These are phyloP conservation scores for Echites panduratus DNA, from an alignment of 257 asterid species.

Conservation along the genomic window DNA sequence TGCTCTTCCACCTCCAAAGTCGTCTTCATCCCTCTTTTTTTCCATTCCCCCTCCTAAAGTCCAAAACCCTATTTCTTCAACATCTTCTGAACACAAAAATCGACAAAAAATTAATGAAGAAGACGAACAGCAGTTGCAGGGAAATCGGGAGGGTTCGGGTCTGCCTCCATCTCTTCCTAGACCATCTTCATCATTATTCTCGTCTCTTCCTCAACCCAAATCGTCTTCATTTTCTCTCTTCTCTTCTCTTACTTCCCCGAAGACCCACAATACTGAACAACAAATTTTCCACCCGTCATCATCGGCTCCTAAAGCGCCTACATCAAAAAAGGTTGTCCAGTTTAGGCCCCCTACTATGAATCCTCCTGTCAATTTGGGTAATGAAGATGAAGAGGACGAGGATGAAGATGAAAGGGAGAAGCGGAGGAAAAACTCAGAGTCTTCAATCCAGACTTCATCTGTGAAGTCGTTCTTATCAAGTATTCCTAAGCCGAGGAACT, in stretches of 20 bases:
- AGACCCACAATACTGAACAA: slow-evolving; percentile 14
- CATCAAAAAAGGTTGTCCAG: slow-evolving; percentile 58
- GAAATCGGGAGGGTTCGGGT: background rate
- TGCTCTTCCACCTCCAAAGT: slow-evolving; percentile 59
- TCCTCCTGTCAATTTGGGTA: slow-evolving; percentile 12
- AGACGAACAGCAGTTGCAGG: background rate
- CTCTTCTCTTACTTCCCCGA: slow-evolving; percentile 36
- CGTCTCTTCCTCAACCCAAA: slow-evolving; percentile 59
- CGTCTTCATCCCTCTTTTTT: slow-evolving; percentile 19
- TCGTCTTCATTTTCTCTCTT: slow-evolving; percentile 35
- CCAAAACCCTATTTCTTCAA: background rate
- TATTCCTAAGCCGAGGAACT: slow-evolving; percentile 77
- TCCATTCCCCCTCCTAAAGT: slow-evolving; percentile 13
- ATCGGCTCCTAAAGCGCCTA: slow-evolving; percentile 9
- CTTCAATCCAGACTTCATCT: slow-evolving; percentile 35
- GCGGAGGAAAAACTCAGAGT: slow-evolving; percentile 43
- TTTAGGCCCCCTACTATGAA: slow-evolving; percentile 76
- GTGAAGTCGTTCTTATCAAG: slow-evolving; percentile 47
- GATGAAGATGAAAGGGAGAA: slow-evolving; percentile 53
- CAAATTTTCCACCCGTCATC: slow-evolving; percentile 5
- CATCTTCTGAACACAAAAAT: background rate
- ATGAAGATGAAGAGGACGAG: slow-evolving; percentile 28
- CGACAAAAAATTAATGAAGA: background rate
- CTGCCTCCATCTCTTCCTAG: slow-evolving; percentile 26
- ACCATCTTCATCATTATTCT: slow-evolving; percentile 29